Percentiles rank a stretch among this genome's conserved stretches.
These are phyloP conservation scores for Venturia carpophila DNA, from an alignment of 2,329 filamentous ascomycete species.

Conservation along the genomic window DNA sequence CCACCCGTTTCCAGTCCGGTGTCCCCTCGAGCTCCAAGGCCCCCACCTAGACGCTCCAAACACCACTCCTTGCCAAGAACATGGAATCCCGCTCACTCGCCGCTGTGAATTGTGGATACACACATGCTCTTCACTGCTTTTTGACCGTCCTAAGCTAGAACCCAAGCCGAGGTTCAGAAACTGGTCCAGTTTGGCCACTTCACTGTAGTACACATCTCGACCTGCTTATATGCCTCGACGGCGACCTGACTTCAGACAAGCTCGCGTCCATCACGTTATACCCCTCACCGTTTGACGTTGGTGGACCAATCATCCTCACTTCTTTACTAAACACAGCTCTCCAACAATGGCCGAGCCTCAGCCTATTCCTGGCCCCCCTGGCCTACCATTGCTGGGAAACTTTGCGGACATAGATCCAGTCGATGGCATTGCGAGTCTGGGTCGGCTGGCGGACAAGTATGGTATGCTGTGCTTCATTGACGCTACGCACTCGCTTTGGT, in stretches of 20 bases:
- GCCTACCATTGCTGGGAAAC: conserved; percentile 16
- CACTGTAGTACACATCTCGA: background rate
- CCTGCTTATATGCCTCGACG: background rate
- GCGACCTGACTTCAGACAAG: background rate
- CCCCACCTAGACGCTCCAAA: too few relatives aligned
- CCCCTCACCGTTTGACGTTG: background rate
- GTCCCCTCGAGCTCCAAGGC: too few relatives aligned
- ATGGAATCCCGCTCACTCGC: background rate
- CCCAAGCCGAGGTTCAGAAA: background rate
- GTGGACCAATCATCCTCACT: background rate
- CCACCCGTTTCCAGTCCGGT: background rate
- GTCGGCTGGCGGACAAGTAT: conserved; percentile 13
- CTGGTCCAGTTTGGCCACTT: too few relatives aligned
- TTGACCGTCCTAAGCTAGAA: background rate
- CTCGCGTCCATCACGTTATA: background rate
- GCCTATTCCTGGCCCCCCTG: conserved; percentile 11
- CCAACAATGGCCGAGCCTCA: background rate
- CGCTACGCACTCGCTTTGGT: background rate
- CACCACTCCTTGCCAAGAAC: too few relatives aligned
- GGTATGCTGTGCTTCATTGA: background rate
- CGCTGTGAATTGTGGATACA: background rate
- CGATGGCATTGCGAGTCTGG: conserved; percentile 12
- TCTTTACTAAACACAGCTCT: background rate
- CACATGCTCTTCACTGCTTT: background rate
- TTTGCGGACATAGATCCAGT: conserved; percentile 10